phyloP scores from a whole-genome alignment of 2,329 filamentous ascomycete species.

The Colletotrichum karsti region DNA sequence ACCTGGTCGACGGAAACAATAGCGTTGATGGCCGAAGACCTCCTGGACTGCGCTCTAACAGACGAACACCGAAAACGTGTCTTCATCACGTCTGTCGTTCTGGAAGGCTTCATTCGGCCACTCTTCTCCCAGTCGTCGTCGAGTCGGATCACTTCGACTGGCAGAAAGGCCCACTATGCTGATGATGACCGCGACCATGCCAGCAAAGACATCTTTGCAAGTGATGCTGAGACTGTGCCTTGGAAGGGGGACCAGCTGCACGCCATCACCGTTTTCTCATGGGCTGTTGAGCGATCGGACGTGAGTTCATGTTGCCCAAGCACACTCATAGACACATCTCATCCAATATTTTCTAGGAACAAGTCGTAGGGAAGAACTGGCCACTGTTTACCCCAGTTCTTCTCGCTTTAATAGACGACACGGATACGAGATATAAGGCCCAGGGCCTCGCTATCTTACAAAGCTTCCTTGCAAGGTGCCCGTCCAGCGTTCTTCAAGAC shows the following conservation, averaged over 20 bases:
- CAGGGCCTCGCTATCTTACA: slow-evolving; percentile 64
- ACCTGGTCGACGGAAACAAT: slow-evolving; percentile 48
- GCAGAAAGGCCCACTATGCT: slow-evolving; percentile 60
- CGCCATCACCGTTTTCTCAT: slow-evolving; percentile 56
- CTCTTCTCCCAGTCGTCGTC: slow-evolving; percentile 69
- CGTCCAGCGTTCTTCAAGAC: slow-evolving; percentile 59
- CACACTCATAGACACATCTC: not conserved
- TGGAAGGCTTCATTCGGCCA: slow-evolving; percentile 71
- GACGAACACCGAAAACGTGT: slow-evolving; percentile 14
- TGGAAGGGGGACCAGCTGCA: slow-evolving; percentile 59
- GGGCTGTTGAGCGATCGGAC: slow-evolving; percentile 63
- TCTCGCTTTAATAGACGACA: slow-evolving; percentile 74
- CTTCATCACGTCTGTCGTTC: slow-evolving; percentile 64
- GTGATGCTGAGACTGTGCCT: slow-evolving; percentile 51
- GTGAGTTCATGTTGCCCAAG: slow-evolving; percentile 44
- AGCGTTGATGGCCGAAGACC: slow-evolving; percentile 36
- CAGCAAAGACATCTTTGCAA: not conserved
- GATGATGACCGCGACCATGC: slow-evolving; percentile 35
- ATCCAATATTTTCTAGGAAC: slow-evolving; percentile 39
- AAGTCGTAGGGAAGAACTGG: slow-evolving; percentile 66
- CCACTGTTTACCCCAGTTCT: slow-evolving; percentile 75
- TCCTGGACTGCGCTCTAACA: slow-evolving; percentile 41
- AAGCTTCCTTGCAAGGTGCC: slow-evolving; percentile 63
- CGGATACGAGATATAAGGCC: slow-evolving; percentile 58
- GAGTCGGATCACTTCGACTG: slow-evolving; percentile 61